phyloP scores from a whole-genome alignment of 2,329 filamentous ascomycete genomes.

The Colletotrichum falcatum region DNA sequence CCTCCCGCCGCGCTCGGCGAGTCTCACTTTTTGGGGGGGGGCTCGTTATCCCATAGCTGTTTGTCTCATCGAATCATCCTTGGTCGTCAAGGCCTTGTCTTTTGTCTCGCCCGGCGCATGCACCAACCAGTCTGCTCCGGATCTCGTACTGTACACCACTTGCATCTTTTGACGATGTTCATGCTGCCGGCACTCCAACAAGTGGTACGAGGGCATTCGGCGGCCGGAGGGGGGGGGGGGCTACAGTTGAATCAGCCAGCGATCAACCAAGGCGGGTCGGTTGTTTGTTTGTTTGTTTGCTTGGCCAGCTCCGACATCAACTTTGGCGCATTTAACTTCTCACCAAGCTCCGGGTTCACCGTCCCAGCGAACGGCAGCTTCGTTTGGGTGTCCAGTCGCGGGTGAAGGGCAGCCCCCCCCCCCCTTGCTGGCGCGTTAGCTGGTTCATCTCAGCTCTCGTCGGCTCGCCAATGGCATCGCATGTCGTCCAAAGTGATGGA shows the following conservation, averaged over 20 bases:
- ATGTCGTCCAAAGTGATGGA: conserved; percentile 2
- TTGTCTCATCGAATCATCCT: conserved; percentile 19
- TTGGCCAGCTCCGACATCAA: background rate
- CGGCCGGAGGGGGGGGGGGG: no score
- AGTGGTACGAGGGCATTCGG: background rate
- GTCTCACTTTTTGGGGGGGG: conserved; percentile 22
- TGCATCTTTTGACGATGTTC: conserved; percentile 9
- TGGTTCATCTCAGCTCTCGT: conserved; percentile 34
- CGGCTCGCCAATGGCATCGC: conserved; percentile 26
- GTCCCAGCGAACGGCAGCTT: background rate
- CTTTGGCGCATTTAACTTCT: background rate
- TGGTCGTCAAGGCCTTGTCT: conserved; percentile 19
- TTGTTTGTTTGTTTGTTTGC: no score
- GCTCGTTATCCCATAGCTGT: conserved; percentile 8
- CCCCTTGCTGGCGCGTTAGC: background rate
- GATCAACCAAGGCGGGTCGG: background rate
- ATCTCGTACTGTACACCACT: background rate
- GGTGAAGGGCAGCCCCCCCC: background rate
- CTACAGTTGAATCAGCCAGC: background rate
- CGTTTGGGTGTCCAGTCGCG: background rate
- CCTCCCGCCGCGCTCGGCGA: conserved; percentile 29
- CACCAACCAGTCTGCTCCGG: background rate
- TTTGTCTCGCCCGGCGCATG: background rate
- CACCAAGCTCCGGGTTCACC: background rate
- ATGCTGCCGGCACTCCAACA: background rate